Evolutionary conservation across 164 flowering plant species (phyloP).

Genomic region (Houttuynia cordata): DNA sequence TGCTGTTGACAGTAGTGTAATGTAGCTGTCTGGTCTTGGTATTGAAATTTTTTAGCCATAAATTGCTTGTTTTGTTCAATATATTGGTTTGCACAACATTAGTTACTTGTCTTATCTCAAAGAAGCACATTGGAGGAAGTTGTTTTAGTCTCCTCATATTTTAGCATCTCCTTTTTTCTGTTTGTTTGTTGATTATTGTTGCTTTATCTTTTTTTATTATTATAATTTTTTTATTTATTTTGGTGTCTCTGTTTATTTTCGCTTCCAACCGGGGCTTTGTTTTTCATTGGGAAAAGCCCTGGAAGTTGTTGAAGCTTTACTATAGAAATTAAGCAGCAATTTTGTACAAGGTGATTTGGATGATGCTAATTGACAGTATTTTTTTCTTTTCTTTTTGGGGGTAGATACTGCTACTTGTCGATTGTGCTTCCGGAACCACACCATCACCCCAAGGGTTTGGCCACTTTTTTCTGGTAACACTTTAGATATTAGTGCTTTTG

Average conservation of each 20-base stretch:
- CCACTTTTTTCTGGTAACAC: constrained; percentile 13
- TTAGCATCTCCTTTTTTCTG: too few relatives aligned
- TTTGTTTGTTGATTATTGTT: too few relatives aligned
- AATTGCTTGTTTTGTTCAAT: too few relatives aligned
- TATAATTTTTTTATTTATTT: neutral
- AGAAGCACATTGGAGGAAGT: too few relatives aligned
- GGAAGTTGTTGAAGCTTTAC: neutral
- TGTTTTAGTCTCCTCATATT: too few relatives aligned
- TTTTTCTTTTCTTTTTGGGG: neutral
- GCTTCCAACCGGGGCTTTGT: neutral
- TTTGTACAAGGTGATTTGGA: neutral
- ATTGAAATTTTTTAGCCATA: too few relatives aligned
- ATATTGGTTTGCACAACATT: too few relatives aligned
- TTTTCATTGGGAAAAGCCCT: neutral
- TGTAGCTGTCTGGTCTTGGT: too few relatives aligned
- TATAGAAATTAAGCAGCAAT: neutral
- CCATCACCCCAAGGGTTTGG: constrained; percentile 22
- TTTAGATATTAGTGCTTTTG: constrained; percentile 14
- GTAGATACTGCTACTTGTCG: constrained; percentile 51
- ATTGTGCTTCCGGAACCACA: constrained; percentile 32
- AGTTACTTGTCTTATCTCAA: too few relatives aligned
- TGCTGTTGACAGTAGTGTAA: too few relatives aligned
- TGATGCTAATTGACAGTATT: neutral
- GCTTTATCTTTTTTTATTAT: too few relatives aligned
- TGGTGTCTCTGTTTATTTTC: neutral